Evolutionary conservation across 2,329 filamentous ascomycete species (phyloP).

Genomic region (Fusarium agapanthi): DNA sequence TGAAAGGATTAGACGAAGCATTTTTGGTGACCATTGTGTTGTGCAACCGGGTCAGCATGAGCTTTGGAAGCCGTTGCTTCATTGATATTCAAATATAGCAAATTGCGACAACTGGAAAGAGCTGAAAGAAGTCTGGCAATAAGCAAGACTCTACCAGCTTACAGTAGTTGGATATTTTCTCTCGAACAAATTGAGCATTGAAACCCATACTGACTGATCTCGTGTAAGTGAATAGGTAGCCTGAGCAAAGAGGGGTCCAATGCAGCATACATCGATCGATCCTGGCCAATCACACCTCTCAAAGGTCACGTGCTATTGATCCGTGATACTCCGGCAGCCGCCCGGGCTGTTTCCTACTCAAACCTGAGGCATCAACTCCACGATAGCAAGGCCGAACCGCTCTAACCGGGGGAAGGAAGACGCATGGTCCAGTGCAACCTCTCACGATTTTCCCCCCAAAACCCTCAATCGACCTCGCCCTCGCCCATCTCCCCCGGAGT

Average conservation of each 20-base stretch:
- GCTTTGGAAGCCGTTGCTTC: background rate
- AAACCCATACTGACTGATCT: background rate
- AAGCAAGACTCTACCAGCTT: background rate
- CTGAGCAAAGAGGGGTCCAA: background rate
- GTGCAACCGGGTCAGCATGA: background rate
- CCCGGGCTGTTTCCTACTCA: too few species aligned
- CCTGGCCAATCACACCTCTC: background rate
- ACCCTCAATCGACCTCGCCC: conserved; percentile 35
- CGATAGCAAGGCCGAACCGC: conserved; percentile 34
- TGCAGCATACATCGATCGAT: background rate
- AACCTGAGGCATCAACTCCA: conserved; percentile 29
- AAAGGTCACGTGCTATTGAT: conserved; percentile 4
- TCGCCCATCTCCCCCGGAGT: conserved; percentile 41
- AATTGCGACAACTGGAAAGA: background rate
- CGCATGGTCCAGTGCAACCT: conserved; percentile 38
- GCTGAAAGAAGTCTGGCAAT: background rate
- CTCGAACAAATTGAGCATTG: background rate
- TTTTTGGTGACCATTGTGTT: background rate
- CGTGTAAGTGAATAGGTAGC: conserved; percentile 8
- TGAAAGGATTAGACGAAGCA: background rate
- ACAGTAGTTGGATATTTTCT: background rate
- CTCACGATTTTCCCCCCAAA: conserved; percentile 56
- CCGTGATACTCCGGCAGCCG: conserved; percentile 27
- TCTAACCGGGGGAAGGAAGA: conserved; percentile 38
- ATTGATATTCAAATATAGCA: background rate